Percentiles rank a stretch among this genome's conserved stretches.
phyloP scores from a whole-genome alignment of 495 filamentous ascomycete genomes.

The Penicillium fimorum region DNA sequence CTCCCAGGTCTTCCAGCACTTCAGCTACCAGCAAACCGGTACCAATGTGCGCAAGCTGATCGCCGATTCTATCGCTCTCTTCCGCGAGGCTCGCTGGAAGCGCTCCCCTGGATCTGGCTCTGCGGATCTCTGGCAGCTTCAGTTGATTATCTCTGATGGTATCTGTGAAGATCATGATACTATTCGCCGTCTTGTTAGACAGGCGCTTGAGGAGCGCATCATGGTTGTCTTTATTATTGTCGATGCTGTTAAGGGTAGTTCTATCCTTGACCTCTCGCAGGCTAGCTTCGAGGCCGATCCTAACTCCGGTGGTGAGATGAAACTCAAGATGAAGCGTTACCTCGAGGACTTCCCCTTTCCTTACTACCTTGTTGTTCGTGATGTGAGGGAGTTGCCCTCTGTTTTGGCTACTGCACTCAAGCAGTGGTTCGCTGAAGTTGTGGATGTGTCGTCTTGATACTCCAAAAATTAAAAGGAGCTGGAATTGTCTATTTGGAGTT shows the following conservation, averaged over 20 bases:
- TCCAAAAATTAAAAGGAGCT: conserved; percentile 16
- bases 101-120: conserved; percentile 50
- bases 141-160: conserved; percentile 90
- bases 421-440: conserved; percentile 96
- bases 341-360: conserved; percentile 93
- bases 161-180: conserved; percentile 86
- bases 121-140: conserved; percentile 92
- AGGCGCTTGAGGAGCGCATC: conserved; percentile 87
- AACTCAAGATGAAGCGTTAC: conserved; percentile 79
- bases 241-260: conserved; percentile 67
- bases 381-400: conserved; percentile 85
- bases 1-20: conserved; percentile 74
- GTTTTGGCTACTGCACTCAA: conserved; percentile 85
- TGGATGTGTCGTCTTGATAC: conserved; percentile 51
- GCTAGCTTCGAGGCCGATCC: conserved; percentile 70
- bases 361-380: conserved; percentile 91
- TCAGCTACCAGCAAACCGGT: conserved; percentile 77
- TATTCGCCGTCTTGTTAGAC: conserved; percentile 74
- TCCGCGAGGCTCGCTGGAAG: conserved; percentile 69
- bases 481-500: conserved; percentile 16
- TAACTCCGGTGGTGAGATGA: conserved; percentile 54
- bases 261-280: conserved; percentile 77
- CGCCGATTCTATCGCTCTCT: conserved; percentile 71
- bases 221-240: conserved; percentile 98
- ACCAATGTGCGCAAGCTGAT: conserved; percentile 84